phyloP scores from a whole-genome alignment of 1,139 yeast genomes.

The Pichiaceae sp. region DNA sequence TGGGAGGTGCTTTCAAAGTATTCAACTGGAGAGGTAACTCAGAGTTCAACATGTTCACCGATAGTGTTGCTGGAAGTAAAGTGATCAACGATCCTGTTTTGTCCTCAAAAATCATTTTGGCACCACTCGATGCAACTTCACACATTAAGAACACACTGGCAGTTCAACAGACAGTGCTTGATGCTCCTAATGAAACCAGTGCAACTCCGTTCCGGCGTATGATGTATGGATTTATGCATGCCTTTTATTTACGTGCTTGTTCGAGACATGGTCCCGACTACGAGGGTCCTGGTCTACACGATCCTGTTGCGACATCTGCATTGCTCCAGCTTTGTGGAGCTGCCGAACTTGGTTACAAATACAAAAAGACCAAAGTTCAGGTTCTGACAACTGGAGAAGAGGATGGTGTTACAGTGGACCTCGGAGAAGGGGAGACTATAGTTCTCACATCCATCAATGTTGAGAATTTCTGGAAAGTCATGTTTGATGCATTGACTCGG shows the following conservation, averaged over 20 bases:
- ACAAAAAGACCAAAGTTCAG: slow-evolving; percentile 25
- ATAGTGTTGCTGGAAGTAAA: slow-evolving; percentile 64
- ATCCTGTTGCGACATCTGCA: slow-evolving; percentile 64
- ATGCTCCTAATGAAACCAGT: slow-evolving; percentile 19
- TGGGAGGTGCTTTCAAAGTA: slow-evolving; percentile 67
- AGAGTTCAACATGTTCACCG: slow-evolving; percentile 74
- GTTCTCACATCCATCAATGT: slow-evolving; percentile 39
- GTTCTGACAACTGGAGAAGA: slow-evolving; percentile 28
- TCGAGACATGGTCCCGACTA: slow-evolving; percentile 32
- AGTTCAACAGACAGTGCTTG: slow-evolving; percentile 31
- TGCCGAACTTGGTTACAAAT: slow-evolving; percentile 25
- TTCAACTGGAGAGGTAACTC: slow-evolving; percentile 46
- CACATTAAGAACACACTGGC: slow-evolving; percentile 49
- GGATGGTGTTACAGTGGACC: slow-evolving; percentile 13
- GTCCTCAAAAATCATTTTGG: slow-evolving; percentile 41
- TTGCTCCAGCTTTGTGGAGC: slow-evolving; percentile 38
- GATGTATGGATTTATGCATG: slow-evolving; percentile 49
- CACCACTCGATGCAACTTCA: slow-evolving; percentile 69
- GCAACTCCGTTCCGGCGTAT: slow-evolving; percentile 26
- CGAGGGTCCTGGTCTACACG: slow-evolving; percentile 75
- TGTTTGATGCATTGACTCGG: slow-evolving; percentile 32
- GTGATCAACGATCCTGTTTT: slow-evolving; percentile 42
- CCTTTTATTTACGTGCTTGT: slow-evolving; percentile 41
- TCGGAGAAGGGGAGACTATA: slow-evolving; percentile 9
- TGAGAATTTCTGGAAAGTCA: slow-evolving; percentile 44